Base-by-base conservation (phyloP, 495 filamentous ascomycete species). In the Parathielavia hyrcaniae region DNA sequence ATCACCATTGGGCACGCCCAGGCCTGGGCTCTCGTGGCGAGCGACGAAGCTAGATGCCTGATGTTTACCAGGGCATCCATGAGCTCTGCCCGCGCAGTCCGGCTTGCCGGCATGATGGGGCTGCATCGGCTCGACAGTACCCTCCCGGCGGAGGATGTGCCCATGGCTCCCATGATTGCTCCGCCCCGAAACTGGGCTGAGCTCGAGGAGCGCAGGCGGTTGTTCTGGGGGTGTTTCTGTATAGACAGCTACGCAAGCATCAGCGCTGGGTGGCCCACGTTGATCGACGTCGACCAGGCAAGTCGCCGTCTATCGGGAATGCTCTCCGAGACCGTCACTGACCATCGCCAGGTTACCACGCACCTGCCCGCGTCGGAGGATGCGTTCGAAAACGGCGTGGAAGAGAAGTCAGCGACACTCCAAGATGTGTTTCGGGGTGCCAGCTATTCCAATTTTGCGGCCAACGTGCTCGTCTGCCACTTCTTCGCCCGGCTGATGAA, bases 181-280 rank as follows among this genome's bases (percentile, higher is more conserved):
- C 68, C 73, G 0, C 63, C 78, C 1, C 62, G 64, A 39, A 67
- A 67, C 54, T 80, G 79, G 77, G 59, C 57, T 9, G 79, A 82
- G 50, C 61, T 76, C 10, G 79, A 83, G 65, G 78, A 81, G 60
- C 71, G 79, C 17, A 69, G 80, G 8, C 59, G 80, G 11, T 57
- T 75, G 5, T 82, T 82, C 55, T 83, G 79, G 80, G 74, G 69
- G 10, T 67, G 75, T 1, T 82, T 79, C 46, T 71, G 71, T 22
- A 72, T 81, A 23, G 79, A 83, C 58, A 67, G 72, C 19, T 79
- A 79, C 47, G 70, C 67, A 19, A 72, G 67, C 52, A 72, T 77
- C 45, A 76, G 73, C 20, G 77, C 76, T 2, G 77, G 76, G 1
- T 80, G 75, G 76, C 73, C 77, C 8, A 66, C 64, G 30, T 50